Percentiles rank a stretch among this genome's conserved stretches.
Evolutionary conservation across 2,329 filamentous ascomycete genomes (phyloP).

Genomic region (Fusarium duplospermum): DNA sequence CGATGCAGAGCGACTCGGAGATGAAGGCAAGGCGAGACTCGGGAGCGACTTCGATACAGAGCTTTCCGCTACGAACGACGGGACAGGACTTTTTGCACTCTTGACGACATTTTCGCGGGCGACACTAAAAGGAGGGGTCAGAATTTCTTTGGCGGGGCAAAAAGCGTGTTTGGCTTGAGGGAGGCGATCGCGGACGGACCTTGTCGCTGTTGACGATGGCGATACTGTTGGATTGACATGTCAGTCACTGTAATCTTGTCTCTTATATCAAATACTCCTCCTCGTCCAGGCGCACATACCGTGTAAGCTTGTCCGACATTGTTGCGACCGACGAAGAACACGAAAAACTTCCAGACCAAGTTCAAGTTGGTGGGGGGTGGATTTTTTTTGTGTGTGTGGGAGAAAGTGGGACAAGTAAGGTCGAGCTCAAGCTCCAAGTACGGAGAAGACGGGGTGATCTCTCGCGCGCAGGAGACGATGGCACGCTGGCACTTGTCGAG

Average conservation of each 20-base stretch:
- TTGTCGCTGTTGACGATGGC: slow-evolving; percentile 99
- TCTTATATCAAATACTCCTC: not conserved
- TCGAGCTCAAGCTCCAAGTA: slow-evolving; percentile 6
- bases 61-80: slow-evolving; percentile 95
- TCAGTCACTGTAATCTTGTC: slow-evolving; percentile 37
- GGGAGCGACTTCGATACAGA: slow-evolving; percentile 92
- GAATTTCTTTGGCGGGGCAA: slow-evolving; percentile 43
- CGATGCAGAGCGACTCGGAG: slow-evolving; percentile 94
- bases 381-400: slow-evolving; percentile 30
- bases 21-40: slow-evolving; percentile 97
- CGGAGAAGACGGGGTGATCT: slow-evolving; percentile 15
- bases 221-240: slow-evolving; percentile 71
- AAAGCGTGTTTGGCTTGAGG: slow-evolving; percentile 10
- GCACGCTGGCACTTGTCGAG: slow-evolving; percentile 39
- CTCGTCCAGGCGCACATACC: slow-evolving; percentile 68
- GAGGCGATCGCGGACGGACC: slow-evolving; percentile 60
- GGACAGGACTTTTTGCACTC: slow-evolving; percentile 99
- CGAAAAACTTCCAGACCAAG: slow-evolving; percentile 5
- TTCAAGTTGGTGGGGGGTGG: slow-evolving; percentile 7
- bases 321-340: slow-evolving; percentile 48
- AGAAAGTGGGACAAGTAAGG: slow-evolving; percentile 20
- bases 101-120: slow-evolving; percentile 85
- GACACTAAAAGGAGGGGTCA: slow-evolving; percentile 50
- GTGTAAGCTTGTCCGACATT: slow-evolving; percentile 95
- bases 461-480: slow-evolving; percentile 34